A percentile compares a stretch with the other conserved stretches of the same genome.
These are phyloP conservation scores for Solanum chiquidenum DNA, from an alignment of 257 asterid genomes.

Conservation along the genomic window DNA sequence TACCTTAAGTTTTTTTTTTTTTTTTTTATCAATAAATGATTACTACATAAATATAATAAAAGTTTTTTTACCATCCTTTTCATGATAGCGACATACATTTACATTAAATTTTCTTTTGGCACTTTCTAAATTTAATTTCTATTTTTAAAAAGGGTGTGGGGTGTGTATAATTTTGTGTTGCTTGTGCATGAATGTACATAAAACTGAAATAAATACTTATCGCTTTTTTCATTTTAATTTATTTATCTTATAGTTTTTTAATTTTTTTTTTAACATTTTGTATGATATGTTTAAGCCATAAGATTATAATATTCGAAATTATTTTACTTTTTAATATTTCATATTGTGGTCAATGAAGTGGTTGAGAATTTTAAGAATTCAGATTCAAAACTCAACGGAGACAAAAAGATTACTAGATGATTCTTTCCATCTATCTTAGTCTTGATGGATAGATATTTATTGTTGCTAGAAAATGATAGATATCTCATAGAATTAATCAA, in stretches of 20 bases:
- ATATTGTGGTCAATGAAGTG: too few relatives aligned
- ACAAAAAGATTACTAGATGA: too few relatives aligned
- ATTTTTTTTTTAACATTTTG: not conserved
- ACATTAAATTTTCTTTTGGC: not conserved
- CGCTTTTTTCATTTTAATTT: too few relatives aligned
- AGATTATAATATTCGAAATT: too few relatives aligned
- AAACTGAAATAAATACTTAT: not conserved
- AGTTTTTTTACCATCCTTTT: not conserved
- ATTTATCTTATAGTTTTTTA: not conserved
- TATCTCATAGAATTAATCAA: too few relatives aligned
- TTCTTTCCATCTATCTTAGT: too few relatives aligned
- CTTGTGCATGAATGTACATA: conserved; percentile 34
- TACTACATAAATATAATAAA: not conserved
- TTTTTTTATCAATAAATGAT: not conserved
- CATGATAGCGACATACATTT: not conserved
- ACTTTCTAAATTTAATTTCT: not conserved
- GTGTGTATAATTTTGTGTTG: conserved; percentile 2
- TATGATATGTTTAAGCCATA: not conserved
- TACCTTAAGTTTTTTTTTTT: not conserved
- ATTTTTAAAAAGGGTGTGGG: not conserved
- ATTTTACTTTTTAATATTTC: too few relatives aligned
- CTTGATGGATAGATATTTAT: too few relatives aligned
- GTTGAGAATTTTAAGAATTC: too few relatives aligned
- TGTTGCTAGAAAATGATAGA: rapidly evolving
- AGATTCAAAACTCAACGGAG: too few relatives aligned